Percentiles rank a stretch among this genome's conserved stretches.
Evolutionary conservation across 768 basidiomycete species (phyloP).

Genomic region (Grammothele lineata): DNA sequence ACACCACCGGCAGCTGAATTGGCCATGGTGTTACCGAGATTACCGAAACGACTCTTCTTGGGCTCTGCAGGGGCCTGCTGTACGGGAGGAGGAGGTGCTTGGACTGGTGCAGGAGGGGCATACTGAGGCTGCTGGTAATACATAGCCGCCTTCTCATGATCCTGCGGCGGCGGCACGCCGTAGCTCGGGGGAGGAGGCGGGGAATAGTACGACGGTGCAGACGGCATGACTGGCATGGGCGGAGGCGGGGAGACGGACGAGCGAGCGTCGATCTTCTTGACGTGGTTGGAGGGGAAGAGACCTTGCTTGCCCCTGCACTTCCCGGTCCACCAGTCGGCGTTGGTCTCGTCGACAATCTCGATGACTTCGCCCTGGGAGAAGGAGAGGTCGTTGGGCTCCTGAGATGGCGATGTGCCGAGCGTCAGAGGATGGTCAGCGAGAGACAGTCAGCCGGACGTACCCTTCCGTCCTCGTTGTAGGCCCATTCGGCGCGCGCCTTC

Average conservation of each 20-base stretch:
- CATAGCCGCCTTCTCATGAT: constrained; percentile 25
- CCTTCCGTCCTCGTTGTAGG: constrained; percentile 56
- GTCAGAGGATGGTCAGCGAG: neutral
- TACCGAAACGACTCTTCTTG: constrained; percentile 59
- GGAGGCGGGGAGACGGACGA: constrained; percentile 16
- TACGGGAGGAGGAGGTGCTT: neutral
- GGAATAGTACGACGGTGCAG: constrained; percentile 3
- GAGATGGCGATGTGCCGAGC: neutral
- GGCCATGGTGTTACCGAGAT: constrained; percentile 50
- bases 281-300: constrained; percentile 75
- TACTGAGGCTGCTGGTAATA: constrained; percentile 25
- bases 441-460: constrained; percentile 28
- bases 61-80: constrained; percentile 29
- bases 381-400: constrained; percentile 79
- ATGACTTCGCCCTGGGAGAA: constrained; percentile 75
- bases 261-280: constrained; percentile 48
- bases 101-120: constrained; percentile 23
- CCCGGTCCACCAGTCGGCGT: constrained; percentile 88
- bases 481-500: constrained; percentile 58
- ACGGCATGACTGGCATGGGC: constrained; percentile 7
- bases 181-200: constrained; percentile 36
- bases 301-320: constrained; percentile 57
- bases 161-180: constrained; percentile 21
- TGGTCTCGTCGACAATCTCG: constrained; percentile 75
- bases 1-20: constrained; percentile 54